A percentile compares a stretch with the other conserved stretches of the same genome.
Conservation (phyloP, 2,329 filamentous ascomycete genomes). For the Aureobasidium sp. region DNA sequence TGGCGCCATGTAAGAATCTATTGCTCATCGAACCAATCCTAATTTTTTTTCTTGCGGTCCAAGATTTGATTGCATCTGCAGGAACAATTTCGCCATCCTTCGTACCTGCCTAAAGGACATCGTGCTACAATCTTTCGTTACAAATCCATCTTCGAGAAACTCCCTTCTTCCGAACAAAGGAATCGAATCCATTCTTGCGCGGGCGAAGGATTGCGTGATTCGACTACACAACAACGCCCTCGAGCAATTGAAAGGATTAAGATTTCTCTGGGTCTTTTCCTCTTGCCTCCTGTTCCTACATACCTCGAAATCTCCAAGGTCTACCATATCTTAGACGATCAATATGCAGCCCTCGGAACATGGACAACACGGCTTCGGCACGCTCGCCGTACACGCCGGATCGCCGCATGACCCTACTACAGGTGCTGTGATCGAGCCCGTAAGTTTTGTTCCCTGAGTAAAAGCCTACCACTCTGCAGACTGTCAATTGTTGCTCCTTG, state of each 20-base stretch:
- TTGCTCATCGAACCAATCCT: constrained; percentile 5
- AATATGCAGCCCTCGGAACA: constrained; percentile 9
- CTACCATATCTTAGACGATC: neutral
- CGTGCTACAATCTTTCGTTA: neutral
- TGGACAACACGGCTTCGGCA: constrained; percentile 70
- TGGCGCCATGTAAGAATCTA: neutral
- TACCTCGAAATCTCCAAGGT: neutral
- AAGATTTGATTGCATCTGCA: constrained; percentile 1
- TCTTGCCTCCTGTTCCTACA: neutral
- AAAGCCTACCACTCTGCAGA: neutral
- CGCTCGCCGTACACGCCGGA: constrained; percentile 89
- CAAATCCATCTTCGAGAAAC: neutral
- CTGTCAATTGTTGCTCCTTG: neutral
- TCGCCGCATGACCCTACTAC: constrained; percentile 84
- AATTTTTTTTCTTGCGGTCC: neutral
- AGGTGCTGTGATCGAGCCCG: constrained; percentile 87
- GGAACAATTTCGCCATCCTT: constrained; percentile 4
- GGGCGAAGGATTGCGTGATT: constrained; percentile 10
- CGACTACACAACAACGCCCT: neutral
- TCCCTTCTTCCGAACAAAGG: neutral
- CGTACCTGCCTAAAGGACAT: neutral
- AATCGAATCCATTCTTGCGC: neutral
- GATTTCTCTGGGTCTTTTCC: neutral
- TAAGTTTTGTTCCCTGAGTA: constrained; percentile 23
- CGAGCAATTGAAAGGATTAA: neutral